Evolutionary conservation across 2,329 filamentous ascomycete species (phyloP).

Genomic region (Tolypocladium guangdongense): DNA sequence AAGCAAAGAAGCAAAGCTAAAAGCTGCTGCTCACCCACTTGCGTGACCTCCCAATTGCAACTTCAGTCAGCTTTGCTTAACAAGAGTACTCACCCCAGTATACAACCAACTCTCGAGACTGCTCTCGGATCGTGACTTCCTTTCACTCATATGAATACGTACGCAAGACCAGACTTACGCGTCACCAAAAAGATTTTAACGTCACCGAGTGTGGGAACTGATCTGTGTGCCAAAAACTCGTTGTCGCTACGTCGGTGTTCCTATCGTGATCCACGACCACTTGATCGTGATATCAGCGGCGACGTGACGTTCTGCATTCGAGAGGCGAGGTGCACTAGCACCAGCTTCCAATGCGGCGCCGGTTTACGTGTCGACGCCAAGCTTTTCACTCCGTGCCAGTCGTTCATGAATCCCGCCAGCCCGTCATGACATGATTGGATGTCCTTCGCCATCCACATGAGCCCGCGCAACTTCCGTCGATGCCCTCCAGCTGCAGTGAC

Average conservation of each 20-base stretch:
- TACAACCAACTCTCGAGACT: no score
- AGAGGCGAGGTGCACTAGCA: constrained; percentile 14
- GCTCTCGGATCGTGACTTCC: not conserved
- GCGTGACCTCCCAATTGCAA: no score
- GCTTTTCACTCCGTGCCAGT: constrained; percentile 1
- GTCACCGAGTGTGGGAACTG: not conserved
- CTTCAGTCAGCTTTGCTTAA: no score
- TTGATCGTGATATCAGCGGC: constrained; percentile 13
- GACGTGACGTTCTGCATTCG: constrained; percentile 4
- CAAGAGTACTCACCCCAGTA: no score
- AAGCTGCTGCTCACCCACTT: no score
- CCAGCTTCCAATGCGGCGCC: constrained; percentile 6
- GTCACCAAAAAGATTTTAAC: not conserved
- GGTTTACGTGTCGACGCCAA: not conserved
- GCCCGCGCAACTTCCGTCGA: constrained; percentile 6
- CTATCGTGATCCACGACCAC: constrained; percentile 12
- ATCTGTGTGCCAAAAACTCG: not conserved
- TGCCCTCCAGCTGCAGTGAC: constrained; percentile 7
- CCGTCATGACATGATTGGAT: constrained; percentile 1
- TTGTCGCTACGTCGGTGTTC: constrained; percentile 8
- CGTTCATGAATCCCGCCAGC: constrained; percentile 4
- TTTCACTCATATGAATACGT: not conserved
- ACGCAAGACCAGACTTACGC: not conserved
- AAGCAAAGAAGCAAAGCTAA: no score
- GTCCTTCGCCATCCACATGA: constrained; percentile 5